These are phyloP conservation scores for Lasiosphaeris hirsuta DNA, from an alignment of 495 filamentous ascomycete genomes.

Conservation along the genomic window DNA sequence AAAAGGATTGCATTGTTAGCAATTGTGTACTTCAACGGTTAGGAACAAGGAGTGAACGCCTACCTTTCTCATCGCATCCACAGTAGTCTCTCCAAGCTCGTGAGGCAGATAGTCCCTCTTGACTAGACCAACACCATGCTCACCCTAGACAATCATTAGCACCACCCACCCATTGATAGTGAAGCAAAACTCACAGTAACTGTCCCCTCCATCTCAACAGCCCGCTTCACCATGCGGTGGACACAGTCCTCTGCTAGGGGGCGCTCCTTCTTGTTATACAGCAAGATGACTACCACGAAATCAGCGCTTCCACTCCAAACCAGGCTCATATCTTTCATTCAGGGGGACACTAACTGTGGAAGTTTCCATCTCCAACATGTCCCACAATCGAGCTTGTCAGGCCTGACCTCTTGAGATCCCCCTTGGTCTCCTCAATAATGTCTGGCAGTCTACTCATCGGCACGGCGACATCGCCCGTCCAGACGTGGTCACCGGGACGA, in stretches of 20 bases:
- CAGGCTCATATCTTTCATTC: neutral
- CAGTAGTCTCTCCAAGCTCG: constrained; percentile 67
- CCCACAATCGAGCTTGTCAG: constrained; percentile 72
- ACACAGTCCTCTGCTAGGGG: constrained; percentile 65
- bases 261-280: constrained; percentile 67
- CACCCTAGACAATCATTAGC: constrained; percentile 44
- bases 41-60: constrained; percentile 13
- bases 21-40: neutral
- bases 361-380: constrained; percentile 83
- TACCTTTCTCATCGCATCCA: constrained; percentile 77
- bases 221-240: constrained; percentile 79
- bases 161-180: neutral
- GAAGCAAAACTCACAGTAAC: constrained; percentile 51
- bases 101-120: constrained; percentile 77
- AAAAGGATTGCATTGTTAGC: neutral
- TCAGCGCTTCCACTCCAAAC: constrained; percentile 15
- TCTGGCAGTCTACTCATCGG: constrained; percentile 68
- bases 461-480: constrained; percentile 83
- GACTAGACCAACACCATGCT: constrained; percentile 77
- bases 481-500: constrained; percentile 62
- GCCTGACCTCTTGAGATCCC: constrained; percentile 62
- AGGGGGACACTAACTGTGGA: constrained; percentile 56
- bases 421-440: constrained; percentile 77
- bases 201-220: constrained; percentile 78
- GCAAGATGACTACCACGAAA: constrained; percentile 53